Conservation (phyloP, 768 basidiomycete species). For the Tricholoma matsutake region DNA sequence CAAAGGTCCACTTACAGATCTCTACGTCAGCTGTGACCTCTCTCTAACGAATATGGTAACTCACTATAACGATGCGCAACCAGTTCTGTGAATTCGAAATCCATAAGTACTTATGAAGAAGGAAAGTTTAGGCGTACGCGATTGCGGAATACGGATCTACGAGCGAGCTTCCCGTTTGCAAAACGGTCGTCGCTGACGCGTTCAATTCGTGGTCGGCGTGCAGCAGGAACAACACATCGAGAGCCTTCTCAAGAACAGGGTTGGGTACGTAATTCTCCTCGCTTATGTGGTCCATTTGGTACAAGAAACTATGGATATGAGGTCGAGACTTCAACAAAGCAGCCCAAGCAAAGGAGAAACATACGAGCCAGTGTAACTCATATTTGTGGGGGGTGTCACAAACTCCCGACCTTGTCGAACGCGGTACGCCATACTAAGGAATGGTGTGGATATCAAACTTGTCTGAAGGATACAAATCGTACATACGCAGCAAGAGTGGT, state of each 20-base stretch:
- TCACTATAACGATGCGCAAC: conserved; percentile 85
- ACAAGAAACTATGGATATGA: conserved; percentile 60
- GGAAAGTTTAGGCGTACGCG: conserved; percentile 42
- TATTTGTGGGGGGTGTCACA: conserved; percentile 75
- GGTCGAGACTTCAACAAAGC: conserved; percentile 1
- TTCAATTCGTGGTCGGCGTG: conserved; percentile 93
- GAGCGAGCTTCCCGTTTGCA: conserved; percentile 86
- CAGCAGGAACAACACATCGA: conserved; percentile 84
- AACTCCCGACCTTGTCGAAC: conserved; percentile 89
- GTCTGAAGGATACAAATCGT: not conserved
- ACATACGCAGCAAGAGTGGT: conserved; percentile 83
- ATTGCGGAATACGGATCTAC: conserved; percentile 90
- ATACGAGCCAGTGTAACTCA: conserved; percentile 83
- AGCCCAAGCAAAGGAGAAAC: conserved; percentile 19
- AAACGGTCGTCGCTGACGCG: conserved; percentile 78
- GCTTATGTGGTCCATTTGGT: conserved; percentile 84
- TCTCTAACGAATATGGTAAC: conserved; percentile 25
- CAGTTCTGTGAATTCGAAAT: conserved; percentile 48
- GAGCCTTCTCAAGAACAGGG: conserved; percentile 81
- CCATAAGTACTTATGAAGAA: not conserved
- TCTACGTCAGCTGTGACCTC: conserved; percentile 1
- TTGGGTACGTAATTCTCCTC: conserved; percentile 74
- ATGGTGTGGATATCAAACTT: not conserved
- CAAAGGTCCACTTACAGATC: conserved; percentile 54
- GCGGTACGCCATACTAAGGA: conserved; percentile 82